Evolutionary conservation across 2,329 filamentous ascomycete species (phyloP), one percentile per base, ranked within the genome.

Genomic region (Xylaria hypoxylon): DNA sequence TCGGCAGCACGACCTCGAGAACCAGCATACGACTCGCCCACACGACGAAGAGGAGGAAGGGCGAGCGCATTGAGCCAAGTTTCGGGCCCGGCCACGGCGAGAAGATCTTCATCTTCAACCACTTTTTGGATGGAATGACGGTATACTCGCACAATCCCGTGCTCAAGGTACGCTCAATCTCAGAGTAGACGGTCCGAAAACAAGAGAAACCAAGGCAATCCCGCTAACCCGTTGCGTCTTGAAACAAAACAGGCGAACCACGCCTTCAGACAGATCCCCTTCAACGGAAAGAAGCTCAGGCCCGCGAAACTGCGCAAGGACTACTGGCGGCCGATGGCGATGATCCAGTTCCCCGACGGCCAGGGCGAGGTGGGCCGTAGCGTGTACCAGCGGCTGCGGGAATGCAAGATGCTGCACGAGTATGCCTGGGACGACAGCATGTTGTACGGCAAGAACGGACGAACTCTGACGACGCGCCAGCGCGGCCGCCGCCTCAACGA

Each of bases 201-300:
- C 47, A 17, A 15, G 26, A 50, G 26, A n/a, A 44, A 33, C 15
- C 42, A 6, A 56, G 24, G 45, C 11, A 24, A 24, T 22, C 47
- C 56, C 8, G 28, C 57, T 63, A 59, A 67, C 51, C 31, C 8
- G 17, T 42, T 44, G 58, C n/a, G 40, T 26, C 19, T 28, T 24
- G 8, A 53, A 28, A 35, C 5, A 22, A 42, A 24, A 26, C 15
- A 77, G 75, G 67, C 72, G 22, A 72, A 61, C 62, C 68, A 65
- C 55, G 70, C 73, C 6, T 59, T 77, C 4, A 59, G 61, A 38
- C 76, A 77, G 55, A 70, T 77, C 67, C 85, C 87, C 53, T 91
- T 86, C 80, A 88, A 88, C 70, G 89, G 89, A 78, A 91, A 91
- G 77, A 90, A 92, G 79, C 84, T 86, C 52, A 85, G 87, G 70